Conservation (phyloP, 2,329 filamentous ascomycete genomes). For the Cladosporium cucumerinum region DNA sequence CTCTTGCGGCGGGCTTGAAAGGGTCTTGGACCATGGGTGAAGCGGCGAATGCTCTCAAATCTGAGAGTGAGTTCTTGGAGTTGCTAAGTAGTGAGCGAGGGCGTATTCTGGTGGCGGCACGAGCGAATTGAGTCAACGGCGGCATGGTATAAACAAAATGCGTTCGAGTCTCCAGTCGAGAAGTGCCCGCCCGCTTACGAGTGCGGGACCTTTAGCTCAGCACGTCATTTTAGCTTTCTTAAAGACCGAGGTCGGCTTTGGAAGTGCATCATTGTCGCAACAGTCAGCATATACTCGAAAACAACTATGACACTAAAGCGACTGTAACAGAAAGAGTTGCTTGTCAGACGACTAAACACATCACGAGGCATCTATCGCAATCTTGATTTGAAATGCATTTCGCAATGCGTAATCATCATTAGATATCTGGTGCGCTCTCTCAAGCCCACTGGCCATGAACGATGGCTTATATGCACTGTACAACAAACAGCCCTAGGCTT, state of each 20-base stretch:
- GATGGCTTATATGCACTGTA: neutral
- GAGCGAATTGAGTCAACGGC: slow-evolving; percentile 2
- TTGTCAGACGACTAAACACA: neutral
- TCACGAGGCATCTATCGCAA: neutral
- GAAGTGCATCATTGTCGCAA: neutral
- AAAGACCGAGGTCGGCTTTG: slow-evolving; percentile 13
- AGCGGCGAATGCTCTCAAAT: neutral
- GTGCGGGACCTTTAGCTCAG: slow-evolving; percentile 13
- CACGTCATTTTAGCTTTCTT: slow-evolving; percentile 12
- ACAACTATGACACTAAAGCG: neutral
- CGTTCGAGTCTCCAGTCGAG: slow-evolving; percentile 1
- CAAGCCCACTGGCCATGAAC: neutral
- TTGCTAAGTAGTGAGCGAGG: neutral
- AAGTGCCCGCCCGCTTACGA: slow-evolving; percentile 11
- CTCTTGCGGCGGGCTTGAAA: slow-evolving; percentile 53
- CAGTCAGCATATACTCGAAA: neutral
- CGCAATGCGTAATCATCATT: neutral
- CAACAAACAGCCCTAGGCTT: neutral
- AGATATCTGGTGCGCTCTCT: neutral
- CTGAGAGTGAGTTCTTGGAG: neutral
- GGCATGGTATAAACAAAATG: slow-evolving; percentile 7
- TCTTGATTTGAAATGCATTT: neutral
- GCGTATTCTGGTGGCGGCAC: neutral
- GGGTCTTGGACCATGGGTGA: slow-evolving; percentile 14
- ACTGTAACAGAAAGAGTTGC: neutral